These are phyloP conservation scores for Mucor racemosus DNA, from an alignment of 371 early-diverging fungal genomes.

Conservation along the genomic window DNA sequence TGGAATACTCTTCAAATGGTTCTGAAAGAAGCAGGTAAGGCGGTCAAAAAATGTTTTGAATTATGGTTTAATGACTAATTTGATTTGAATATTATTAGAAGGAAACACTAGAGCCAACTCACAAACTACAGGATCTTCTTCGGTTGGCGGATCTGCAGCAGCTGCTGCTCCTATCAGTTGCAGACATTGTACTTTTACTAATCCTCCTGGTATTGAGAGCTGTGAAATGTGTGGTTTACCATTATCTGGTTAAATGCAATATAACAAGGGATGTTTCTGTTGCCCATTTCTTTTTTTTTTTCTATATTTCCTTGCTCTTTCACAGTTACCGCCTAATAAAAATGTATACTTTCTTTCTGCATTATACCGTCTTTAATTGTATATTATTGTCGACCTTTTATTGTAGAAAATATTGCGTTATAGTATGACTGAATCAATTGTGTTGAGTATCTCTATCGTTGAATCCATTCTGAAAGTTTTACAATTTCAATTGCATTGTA, in stretches of 20 bases:
- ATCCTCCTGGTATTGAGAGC: constrained; percentile 63
- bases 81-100: too few species aligned
- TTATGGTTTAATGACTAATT: neutral
- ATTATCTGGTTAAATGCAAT: constrained; percentile 35
- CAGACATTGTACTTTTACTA: constrained; percentile 92
- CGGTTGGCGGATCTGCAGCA: constrained; percentile 24
- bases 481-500: too few species aligned
- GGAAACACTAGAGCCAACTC: neutral
- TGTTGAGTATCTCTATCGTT: too few species aligned
- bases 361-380: too few species aligned
- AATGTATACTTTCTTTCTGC: too few species aligned
- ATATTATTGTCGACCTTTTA: too few species aligned
- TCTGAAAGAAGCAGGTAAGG: constrained; percentile 61
- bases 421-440: too few species aligned
- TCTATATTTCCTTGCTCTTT: too few species aligned
- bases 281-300: neutral
- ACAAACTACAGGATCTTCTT: constrained; percentile 15
- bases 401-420: too few species aligned
- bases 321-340: too few species aligned
- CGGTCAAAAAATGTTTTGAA: neutral
- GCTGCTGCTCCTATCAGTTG: constrained; percentile 70
- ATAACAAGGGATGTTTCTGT: neutral
- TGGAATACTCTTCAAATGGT: constrained; percentile 85
- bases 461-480: too few species aligned
- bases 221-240: constrained; percentile 98